Conservation (phyloP, 495 filamentous ascomycete species). For the Trichoderma gamsii region DNA sequence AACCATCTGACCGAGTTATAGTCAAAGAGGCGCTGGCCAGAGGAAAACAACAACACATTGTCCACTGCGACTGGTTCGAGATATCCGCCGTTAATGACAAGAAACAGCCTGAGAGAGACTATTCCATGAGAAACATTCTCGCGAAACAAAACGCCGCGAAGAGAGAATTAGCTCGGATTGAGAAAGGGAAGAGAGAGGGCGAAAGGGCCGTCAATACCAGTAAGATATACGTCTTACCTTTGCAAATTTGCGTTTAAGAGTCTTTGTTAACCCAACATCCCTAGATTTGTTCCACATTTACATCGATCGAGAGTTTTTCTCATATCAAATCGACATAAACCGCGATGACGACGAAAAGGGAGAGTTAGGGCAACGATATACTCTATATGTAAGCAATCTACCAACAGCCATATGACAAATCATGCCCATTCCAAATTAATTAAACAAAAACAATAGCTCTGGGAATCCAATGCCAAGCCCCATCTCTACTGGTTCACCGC, state of each 20-base stretch:
- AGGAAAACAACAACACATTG: slow-evolving; percentile 23
- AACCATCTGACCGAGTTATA: not conserved
- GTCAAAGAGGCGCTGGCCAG: slow-evolving; percentile 11
- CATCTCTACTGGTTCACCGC: slow-evolving; percentile 36
- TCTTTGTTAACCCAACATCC: not conserved
- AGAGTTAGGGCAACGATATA: slow-evolving; percentile 28
- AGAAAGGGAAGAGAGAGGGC: slow-evolving; percentile 47
- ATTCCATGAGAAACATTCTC: slow-evolving; percentile 18
- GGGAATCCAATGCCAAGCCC: slow-evolving; percentile 42
- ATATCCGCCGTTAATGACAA: slow-evolving; percentile 24
- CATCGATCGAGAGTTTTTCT: slow-evolving; percentile 30
- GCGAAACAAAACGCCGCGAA: slow-evolving; percentile 15
- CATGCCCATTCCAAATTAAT: not conserved
- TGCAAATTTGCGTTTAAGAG: too few species aligned
- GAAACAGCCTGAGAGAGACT: slow-evolving; percentile 22
- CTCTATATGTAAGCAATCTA: slow-evolving; percentile 28
- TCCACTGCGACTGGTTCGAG: slow-evolving; percentile 38
- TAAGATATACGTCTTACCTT: slow-evolving; percentile 17
- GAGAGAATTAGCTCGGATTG: slow-evolving; percentile 22
- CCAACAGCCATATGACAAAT: not conserved
- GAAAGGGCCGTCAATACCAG: slow-evolving; percentile 38
- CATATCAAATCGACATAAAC: slow-evolving; percentile 29
- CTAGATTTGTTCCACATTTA: slow-evolving; percentile 25
- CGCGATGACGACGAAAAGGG: slow-evolving; percentile 25
- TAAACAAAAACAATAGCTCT: slow-evolving; percentile 29